Conservation (phyloP, 2,329 filamentous ascomycete species). For the Cordyceps fumosorosea region DNA sequence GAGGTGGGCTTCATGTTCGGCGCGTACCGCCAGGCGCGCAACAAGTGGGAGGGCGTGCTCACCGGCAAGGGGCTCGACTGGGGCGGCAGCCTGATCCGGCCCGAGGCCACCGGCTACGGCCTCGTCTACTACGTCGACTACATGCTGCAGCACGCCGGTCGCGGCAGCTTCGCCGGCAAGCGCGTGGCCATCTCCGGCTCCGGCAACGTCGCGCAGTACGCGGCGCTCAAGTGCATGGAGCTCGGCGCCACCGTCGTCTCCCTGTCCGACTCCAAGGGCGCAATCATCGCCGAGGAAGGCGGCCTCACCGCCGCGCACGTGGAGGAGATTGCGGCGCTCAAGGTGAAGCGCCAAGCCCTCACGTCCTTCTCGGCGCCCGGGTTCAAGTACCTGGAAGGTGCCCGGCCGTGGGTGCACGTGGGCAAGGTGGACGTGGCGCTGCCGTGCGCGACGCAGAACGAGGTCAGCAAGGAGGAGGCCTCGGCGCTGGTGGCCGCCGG, state of each 20-base stretch:
- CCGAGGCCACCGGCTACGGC: conserved; percentile 95
- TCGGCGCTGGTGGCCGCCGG: conserved; percentile 71
- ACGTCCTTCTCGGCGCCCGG: conserved; percentile 59
- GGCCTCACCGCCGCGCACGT: conserved; percentile 77
- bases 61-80: conserved; percentile 92
- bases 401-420: conserved; percentile 85
- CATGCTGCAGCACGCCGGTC: conserved; percentile 89
- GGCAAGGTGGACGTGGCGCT: conserved; percentile 86
- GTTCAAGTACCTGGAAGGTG: conserved; percentile 83
- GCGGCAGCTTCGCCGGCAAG: conserved; percentile 83
- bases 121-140: conserved; percentile 93
- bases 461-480: conserved; percentile 88
- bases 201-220: conserved; percentile 97
- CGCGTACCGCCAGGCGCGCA: conserved; percentile 79
- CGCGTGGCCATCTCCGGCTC: conserved; percentile 92
- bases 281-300: conserved; percentile 65
- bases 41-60: conserved; percentile 91
- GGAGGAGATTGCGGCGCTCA: conserved; percentile 71
- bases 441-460: conserved; percentile 94
- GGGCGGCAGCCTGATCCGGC: conserved; percentile 90
- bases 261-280: conserved; percentile 85
- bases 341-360: conserved; percentile 79
- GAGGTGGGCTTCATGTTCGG: conserved; percentile 96
- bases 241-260: conserved; percentile 89
- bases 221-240: conserved; percentile 92